Evolutionary conservation across 2,329 filamentous ascomycete species (phyloP).

Genomic region (Aspergillus fumigatus): DNA sequence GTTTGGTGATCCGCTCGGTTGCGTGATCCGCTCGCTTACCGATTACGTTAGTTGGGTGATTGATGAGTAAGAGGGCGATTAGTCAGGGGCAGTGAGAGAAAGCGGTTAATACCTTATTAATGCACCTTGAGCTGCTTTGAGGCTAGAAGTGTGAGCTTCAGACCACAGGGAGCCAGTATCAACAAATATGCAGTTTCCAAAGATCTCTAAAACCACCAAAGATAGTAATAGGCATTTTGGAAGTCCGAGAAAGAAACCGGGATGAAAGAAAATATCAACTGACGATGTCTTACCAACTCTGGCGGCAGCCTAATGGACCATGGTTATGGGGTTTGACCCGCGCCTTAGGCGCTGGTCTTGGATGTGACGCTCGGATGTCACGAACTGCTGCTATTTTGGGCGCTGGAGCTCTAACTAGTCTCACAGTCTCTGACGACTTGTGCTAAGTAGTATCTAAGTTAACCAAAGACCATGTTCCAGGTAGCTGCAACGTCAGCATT

Average conservation of each 20-base stretch:
- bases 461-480: not conserved
- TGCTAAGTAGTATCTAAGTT: not conserved
- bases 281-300: not conserved
- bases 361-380: not conserved
- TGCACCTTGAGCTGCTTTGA: not conserved
- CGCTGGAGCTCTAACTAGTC: not conserved
- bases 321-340: not conserved
- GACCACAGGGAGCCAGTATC: not conserved
- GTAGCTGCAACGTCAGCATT: not conserved
- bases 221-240: not conserved
- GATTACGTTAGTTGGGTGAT: not conserved
- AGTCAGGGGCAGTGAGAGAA: not conserved
- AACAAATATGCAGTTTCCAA: not conserved
- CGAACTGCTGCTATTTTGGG: conserved; percentile 8
- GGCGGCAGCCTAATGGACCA: not conserved
- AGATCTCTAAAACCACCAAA: not conserved
- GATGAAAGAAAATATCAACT: not conserved
- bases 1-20: too few species aligned
- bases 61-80: conserved; percentile 3
- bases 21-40: too few species aligned
- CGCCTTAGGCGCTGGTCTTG: not conserved
- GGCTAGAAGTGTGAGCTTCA: not conserved
- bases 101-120: not conserved
- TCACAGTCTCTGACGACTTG: not conserved
- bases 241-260: not conserved